These are phyloP conservation scores for Russula dissimulans DNA, from an alignment of 768 basidiomycete genomes.

Conservation along the genomic window DNA sequence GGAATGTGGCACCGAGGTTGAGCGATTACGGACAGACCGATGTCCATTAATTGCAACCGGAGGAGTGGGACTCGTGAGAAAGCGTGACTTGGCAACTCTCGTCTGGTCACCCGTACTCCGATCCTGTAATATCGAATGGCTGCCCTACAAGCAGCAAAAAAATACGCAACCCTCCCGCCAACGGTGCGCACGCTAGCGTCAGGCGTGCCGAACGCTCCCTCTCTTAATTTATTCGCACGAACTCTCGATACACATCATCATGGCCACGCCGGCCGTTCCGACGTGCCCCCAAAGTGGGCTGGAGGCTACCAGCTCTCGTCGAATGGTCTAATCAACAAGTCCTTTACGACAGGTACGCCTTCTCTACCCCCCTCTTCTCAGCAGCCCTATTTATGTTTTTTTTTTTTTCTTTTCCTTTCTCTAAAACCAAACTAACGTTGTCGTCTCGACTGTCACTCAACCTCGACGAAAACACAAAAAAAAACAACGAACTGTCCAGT, in stretches of 20 bases:
- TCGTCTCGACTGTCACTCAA: too few relatives aligned
- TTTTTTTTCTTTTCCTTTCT: neutral
- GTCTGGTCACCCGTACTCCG: neutral
- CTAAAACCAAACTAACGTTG: neutral
- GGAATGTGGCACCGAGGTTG: too few relatives aligned
- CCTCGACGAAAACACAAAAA: neutral
- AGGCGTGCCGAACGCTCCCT: slow-evolving; percentile 70
- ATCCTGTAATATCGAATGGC: slow-evolving; percentile 21
- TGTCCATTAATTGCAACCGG: neutral
- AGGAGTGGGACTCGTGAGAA: neutral
- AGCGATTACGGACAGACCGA: slow-evolving; percentile 4
- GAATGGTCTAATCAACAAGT: slow-evolving; percentile 55
- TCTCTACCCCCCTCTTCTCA: neutral
- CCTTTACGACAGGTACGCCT: slow-evolving; percentile 48
- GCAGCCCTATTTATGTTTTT: neutral
- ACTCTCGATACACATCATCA: slow-evolving; percentile 46
- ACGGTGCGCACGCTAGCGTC: slow-evolving; percentile 70
- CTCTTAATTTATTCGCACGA: slow-evolving; percentile 64
- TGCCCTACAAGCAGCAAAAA: slow-evolving; percentile 67
- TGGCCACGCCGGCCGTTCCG: slow-evolving; percentile 54
- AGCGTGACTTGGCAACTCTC: neutral
- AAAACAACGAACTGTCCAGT: slow-evolving; percentile 29
- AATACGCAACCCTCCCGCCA: slow-evolving; percentile 72
- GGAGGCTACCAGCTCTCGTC: slow-evolving; percentile 38
- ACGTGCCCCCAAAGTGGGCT: slow-evolving; percentile 55